Evolutionary conservation across 139 green algal species (phyloP).

Genomic region (Auxenochlorella pyrenoidosa): DNA sequence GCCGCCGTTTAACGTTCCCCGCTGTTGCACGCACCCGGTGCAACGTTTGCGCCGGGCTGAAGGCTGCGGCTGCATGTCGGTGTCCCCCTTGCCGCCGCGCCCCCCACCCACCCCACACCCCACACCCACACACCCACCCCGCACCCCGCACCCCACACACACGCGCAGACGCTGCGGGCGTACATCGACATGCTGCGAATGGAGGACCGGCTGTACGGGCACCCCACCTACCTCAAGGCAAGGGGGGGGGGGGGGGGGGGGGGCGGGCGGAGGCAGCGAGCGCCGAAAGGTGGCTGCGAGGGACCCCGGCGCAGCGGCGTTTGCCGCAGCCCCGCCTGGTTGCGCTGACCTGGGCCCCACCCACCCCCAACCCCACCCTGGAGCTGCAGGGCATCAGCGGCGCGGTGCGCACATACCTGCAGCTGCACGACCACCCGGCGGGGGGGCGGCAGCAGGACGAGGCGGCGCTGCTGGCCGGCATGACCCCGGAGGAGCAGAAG

Average conservation of each 20-base stretch:
- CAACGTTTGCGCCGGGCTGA: no score
- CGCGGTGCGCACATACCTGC: slow-evolving; percentile 80
- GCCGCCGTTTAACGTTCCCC: no score
- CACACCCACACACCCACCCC: neutral
- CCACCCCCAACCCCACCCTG: no score
- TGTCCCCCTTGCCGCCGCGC: no score
- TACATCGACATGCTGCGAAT: slow-evolving; percentile 91
- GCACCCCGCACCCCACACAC: neutral
- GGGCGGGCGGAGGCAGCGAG: no score
- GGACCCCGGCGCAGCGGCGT: no score
- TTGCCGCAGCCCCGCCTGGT: no score
- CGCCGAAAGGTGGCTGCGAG: no score
- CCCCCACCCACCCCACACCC: no score
- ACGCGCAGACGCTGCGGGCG: slow-evolving; percentile 89
- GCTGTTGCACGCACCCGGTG: no score
- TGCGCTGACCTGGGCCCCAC: no score
- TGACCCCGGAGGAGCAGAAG: slow-evolving; percentile 83
- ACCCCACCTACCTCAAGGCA: slow-evolving; percentile 38
- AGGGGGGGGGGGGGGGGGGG: neutral
- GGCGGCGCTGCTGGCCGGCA: slow-evolving; percentile 66
- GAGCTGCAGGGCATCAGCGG: slow-evolving; percentile 68
- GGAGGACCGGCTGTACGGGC: slow-evolving; percentile 38
- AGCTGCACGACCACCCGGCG: slow-evolving; percentile 69
- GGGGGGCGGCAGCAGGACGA: slow-evolving; percentile 48
- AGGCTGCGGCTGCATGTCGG: no score